Base-by-base conservation (phyloP, 352 stramenopile genomes). In the Phytophthora ohioensis region DNA sequence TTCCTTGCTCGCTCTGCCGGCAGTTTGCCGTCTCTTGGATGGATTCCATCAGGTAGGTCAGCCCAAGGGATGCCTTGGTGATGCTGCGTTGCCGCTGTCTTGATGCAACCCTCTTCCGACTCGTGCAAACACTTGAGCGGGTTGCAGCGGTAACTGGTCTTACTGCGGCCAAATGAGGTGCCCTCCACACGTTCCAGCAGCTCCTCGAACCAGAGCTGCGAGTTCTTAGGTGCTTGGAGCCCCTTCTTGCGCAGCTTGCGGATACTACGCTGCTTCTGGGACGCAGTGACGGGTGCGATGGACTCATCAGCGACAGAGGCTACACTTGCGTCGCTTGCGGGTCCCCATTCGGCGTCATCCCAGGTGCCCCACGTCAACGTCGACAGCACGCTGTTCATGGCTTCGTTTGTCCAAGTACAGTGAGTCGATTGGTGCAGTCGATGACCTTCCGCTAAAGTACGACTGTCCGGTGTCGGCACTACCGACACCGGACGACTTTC, bases 321-420 rank as follows among this genome's bases (percentile, higher is more conserved):
- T 38, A 10, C 27, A 46, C 15, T 17, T 8, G 7, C 27, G 31
- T 8, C 36, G 21, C 42, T 43, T 5, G 17, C 1, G 3, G 12
- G 11, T 7, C 27, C 65, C 70, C 84, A 72, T 21, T 69, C 52
- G 38, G 63, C 46, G 74, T 76, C 76, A 68, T 92, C 86, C 87
- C 87, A 94, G 6, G 83, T 93, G 54, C 87, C 85, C 87, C 87
- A 94, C 34, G 87, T 94, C 58, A 88, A 69, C 15, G 66, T 57
- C n/a, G 87, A 64, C 54, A 94, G 71, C 47, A 94, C 75, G 43
- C 81, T 82, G 75, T 94, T 94, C 87, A 94, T 94, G 27, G 15
- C 41, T 46, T 46, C 17, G 13, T 27, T 46, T 46, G 41, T 21
- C 21, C 21, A 21, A 1, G 17, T 21, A 21, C 21, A 21, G 21